Base-by-base conservation (phyloP, 176 grass and related monocot genomes). In the Ensete glaucum region DNA sequence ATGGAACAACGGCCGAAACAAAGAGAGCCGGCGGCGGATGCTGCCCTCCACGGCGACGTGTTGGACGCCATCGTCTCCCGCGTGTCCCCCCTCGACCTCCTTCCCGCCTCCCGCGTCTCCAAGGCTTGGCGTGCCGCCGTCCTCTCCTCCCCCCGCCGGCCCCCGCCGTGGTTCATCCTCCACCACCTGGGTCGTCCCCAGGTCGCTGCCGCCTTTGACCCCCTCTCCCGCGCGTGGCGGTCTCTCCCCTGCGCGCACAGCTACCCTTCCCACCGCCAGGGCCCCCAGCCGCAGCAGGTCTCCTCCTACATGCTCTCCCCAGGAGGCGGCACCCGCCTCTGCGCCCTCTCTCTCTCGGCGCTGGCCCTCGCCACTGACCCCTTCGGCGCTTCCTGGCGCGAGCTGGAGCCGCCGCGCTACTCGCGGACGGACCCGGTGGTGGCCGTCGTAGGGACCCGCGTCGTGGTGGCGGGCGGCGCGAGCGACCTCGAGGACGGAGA, bases 381-480 rank as follows among this genome's bases (percentile, higher is more conserved):
- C 22, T 72, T 87, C 73, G 77, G 72, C 22, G 64, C 54, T 56
- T 3, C 22, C 0, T 83, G 85, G 85, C 25, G 78, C 53, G 29
- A 73, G 9, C 59, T 80, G 16, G 70, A 54, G 22, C 70, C 72
- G 1, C 85, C 85, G 29, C 73, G 77, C 15, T 74, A 66, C 64
- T 80, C 77, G 72, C 85, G 85, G 11, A 25, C 73, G 24, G 85
- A 87, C 25, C 85, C 81, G 10, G 72, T 73, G 13, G 81, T 87
- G 56, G 81, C 72, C 11, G 27, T 51, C 25, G 85, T 79, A 11
- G 80, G 76, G 9, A 12, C 50, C 2, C 59, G 25, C 76, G 22
- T 87, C 11, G 50, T 83, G 2, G 57, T 80, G 13, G 72, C 76
- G 16, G 81, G 81, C 13, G 81, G 85, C 58, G 77, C 73, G 9